Evolutionary conservation across 2,329 filamentous ascomycete species (phyloP).

Genomic region (Orbilia oligospora): DNA sequence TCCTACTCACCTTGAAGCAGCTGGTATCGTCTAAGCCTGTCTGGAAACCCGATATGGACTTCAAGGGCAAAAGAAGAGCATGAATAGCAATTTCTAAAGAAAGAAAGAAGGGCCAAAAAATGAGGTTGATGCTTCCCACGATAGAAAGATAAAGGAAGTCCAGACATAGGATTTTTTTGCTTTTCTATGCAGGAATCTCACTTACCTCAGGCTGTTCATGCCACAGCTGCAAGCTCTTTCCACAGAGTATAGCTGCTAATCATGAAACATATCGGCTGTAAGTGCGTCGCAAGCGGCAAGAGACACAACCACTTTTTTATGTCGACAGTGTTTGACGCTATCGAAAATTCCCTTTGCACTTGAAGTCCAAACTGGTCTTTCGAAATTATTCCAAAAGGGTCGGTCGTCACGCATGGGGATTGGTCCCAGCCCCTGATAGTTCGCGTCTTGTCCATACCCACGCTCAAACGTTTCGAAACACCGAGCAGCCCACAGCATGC

Average conservation of each 20-base stretch:
- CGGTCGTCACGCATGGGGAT: slow-evolving; percentile 59
- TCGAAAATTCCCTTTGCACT: slow-evolving; percentile 48
- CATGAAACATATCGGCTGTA: slow-evolving; percentile 61
- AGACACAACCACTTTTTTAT: slow-evolving; percentile 57
- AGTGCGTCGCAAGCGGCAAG: slow-evolving; percentile 61
- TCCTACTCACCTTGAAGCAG: slow-evolving; percentile 55
- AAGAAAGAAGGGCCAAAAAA: slow-evolving; percentile 42
- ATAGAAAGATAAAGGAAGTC: slow-evolving; percentile 59
- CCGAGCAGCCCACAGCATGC: slow-evolving; percentile 59
- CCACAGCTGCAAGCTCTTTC: slow-evolving; percentile 53
- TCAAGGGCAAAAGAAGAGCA: slow-evolving; percentile 30
- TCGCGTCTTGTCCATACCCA: slow-evolving; percentile 60
- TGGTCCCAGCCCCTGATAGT: slow-evolving; percentile 58
- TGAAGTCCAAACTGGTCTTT: slow-evolving; percentile 42
- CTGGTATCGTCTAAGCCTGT: slow-evolving; percentile 43
- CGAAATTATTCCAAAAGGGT: slow-evolving; percentile 60
- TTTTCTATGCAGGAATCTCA: slow-evolving; percentile 61
- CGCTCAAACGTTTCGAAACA: slow-evolving; percentile 62
- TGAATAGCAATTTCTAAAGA: slow-evolving; percentile 56
- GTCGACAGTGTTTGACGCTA: slow-evolving; percentile 59
- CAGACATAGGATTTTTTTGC: slow-evolving; percentile 45
- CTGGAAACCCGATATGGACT: slow-evolving; percentile 17
- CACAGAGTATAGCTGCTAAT: slow-evolving; percentile 47
- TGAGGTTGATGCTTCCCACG: slow-evolving; percentile 51
- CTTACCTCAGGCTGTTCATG: slow-evolving; percentile 61